A percentile compares a stretch with the other conserved stretches of the same genome.
phyloP scores from a whole-genome alignment of 1,284 basidiomycete species.

The Cryptococcus jaspeensis region DNA sequence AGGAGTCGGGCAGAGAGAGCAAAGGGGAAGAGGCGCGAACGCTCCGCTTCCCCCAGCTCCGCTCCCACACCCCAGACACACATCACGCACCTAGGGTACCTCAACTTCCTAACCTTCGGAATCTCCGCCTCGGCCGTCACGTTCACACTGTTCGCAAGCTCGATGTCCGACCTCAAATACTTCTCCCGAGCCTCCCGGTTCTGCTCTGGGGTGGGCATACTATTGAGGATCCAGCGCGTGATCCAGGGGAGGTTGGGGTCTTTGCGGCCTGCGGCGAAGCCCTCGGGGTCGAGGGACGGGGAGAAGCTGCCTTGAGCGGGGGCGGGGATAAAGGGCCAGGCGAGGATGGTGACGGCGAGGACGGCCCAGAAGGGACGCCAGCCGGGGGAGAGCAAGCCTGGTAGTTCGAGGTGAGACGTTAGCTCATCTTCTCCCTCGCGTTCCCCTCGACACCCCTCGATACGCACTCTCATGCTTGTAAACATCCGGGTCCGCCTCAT shows the following conservation, averaged over 20 bases:
- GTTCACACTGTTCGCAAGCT: slow-evolving; percentile 50
- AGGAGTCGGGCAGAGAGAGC: background rate
- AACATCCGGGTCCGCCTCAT: slow-evolving; percentile 10
- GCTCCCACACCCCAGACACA: background rate
- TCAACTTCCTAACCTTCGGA: slow-evolving; percentile 47
- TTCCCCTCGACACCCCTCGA: background rate
- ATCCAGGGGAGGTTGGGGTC: slow-evolving; percentile 31
- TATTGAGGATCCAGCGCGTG: slow-evolving; percentile 46
- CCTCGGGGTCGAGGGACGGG: slow-evolving; percentile 37
- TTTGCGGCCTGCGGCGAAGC: slow-evolving; percentile 19
- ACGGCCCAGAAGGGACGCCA: slow-evolving; percentile 45
- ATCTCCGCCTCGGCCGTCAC: slow-evolving; percentile 53
- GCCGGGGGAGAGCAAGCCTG: slow-evolving; percentile 47
- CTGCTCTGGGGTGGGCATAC: slow-evolving; percentile 42
- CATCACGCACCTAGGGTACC: slow-evolving; percentile 47
- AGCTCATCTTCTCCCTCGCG: background rate
- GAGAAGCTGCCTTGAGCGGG: slow-evolving; percentile 32
- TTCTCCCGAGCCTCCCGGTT: slow-evolving; percentile 43
- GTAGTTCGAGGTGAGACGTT: background rate
- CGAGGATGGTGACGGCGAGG: slow-evolving; percentile 31
- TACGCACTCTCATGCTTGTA: slow-evolving; percentile 25
- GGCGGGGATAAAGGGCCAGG: slow-evolving; percentile 43
- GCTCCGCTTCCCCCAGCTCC: too few species aligned
- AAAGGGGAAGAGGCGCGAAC: background rate
- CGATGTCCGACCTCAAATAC: slow-evolving; percentile 50